Evolutionary conservation across 2,329 filamentous ascomycete species (phyloP).

Genomic region (Fusarium sp.): DNA sequence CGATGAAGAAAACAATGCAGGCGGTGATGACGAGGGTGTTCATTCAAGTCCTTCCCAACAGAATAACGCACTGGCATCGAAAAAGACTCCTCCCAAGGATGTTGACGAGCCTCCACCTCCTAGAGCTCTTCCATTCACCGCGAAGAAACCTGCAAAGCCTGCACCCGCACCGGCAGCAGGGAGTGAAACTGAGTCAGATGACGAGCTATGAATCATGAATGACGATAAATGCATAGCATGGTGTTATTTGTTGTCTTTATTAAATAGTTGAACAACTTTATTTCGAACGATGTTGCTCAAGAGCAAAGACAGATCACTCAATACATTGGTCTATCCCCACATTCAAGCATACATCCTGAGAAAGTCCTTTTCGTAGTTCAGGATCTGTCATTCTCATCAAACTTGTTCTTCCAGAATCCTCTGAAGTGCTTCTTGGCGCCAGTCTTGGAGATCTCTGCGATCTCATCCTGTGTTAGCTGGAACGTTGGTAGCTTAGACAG

Average conservation of each 20-base stretch:
- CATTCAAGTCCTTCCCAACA: constrained; percentile 12
- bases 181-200: constrained; percentile 68
- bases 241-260: not conserved
- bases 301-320: not conserved
- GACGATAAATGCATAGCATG: constrained; percentile 7
- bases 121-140: constrained; percentile 61
- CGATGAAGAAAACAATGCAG: constrained; percentile 55
- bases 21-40: constrained; percentile 54
- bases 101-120: constrained; percentile 53
- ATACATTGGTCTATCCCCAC: not conserved
- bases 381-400: constrained; percentile 63
- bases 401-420: constrained; percentile 68
- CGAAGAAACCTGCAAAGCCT: constrained; percentile 50
- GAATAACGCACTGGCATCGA: constrained; percentile 3
- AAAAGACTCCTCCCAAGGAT: constrained; percentile 33
- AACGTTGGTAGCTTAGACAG: constrained; percentile 64
- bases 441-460: constrained; percentile 66
- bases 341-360: not conserved
- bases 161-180: constrained; percentile 49
- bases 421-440: constrained; percentile 73
- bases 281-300: not conserved
- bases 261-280: not conserved
- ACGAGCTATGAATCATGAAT: constrained; percentile 61
- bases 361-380: constrained; percentile 28
- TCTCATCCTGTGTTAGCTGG: constrained; percentile 70